Evolutionary conservation across 768 basidiomycete genomes (phyloP), one percentile per base, ranked within the genome.

Genomic region (Mycena venus): DNA sequence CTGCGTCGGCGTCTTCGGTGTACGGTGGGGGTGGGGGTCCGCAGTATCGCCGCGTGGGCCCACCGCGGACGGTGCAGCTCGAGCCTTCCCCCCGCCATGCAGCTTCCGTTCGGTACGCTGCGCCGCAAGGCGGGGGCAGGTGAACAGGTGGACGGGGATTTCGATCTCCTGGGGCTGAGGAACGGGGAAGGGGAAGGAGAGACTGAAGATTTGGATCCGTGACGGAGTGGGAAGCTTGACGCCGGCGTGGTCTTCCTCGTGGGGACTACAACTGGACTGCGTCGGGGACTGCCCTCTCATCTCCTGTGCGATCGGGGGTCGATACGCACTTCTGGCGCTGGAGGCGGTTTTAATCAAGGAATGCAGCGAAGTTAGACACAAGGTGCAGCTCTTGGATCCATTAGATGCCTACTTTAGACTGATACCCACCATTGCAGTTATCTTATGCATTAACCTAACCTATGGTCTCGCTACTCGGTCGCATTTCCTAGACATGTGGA

Each of bases 61-160:
- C 75, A 14, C 81, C 88, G 40, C 85, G 89, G 42, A 91, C 89
- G 14, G 82, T 85, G 21, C 90, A 91, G 76, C 72, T 89, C 78
- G 89, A 90, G 79, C 90, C 90, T 15, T 90, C 89, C 0, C n/a
- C 88, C 89, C 25, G 82, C 72, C 15, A 91, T 91, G 90, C 82
- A 87, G 73, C 78, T 91, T 36, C 90, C 90, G 19, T 74, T 75
- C 42, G 75, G 53, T n/a, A 59, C 75, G 12, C 32, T 77, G 25
- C 49, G 72, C 23, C 68, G 72, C 14, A 77, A 71, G 60, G 1
- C n/a, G 23, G n/a, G 23, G 47, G 8, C 38, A 10, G 21, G 31
- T 21, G 61, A 49, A 38, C 40, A 67, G 14, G 17, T 34, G 40
- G 62, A 70, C 27, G 72, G 75, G 34, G 75, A 73, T 31, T 73